These are phyloP conservation scores for Fusarium poae DNA, from an alignment of 2,329 filamentous ascomycete genomes.

Conservation along the genomic window DNA sequence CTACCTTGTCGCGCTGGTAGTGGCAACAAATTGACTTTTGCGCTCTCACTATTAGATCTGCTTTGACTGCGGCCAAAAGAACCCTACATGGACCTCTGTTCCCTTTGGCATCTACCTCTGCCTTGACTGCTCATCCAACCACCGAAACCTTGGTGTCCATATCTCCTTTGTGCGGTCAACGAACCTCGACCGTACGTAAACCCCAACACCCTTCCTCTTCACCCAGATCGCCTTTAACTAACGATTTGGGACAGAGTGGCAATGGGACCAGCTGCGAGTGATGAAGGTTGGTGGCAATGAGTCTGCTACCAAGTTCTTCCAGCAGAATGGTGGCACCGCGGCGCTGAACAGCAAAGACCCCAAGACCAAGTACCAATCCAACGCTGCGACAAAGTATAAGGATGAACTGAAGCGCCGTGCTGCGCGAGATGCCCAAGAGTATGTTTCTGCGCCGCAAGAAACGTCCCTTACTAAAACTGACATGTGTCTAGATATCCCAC, in stretches of 20 bases:
- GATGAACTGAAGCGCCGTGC: slow-evolving; percentile 92
- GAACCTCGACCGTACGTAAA: slow-evolving; percentile 90
- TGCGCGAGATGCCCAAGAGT: slow-evolving; percentile 87
- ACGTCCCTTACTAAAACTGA: slow-evolving; percentile 43
- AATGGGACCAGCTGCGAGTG: slow-evolving; percentile 96
- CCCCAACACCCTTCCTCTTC: slow-evolving; percentile 4
- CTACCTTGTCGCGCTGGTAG: neutral
- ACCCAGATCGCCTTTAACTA: slow-evolving; percentile 31
- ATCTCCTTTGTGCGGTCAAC: slow-evolving; percentile 99
- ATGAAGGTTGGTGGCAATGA: slow-evolving; percentile 99
- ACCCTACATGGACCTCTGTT: slow-evolving; percentile 98
- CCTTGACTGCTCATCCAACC: slow-evolving; percentile 96
- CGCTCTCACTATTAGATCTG: slow-evolving; percentile 74
- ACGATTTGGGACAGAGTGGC: slow-evolving; percentile 75
- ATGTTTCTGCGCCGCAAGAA: slow-evolving; percentile 54
- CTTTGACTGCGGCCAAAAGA: slow-evolving; percentile 98
- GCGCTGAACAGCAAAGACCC: slow-evolving; percentile 95
- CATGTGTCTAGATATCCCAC: slow-evolving; percentile 74
- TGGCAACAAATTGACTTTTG: slow-evolving; percentile 22
- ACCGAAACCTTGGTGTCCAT: slow-evolving; percentile 97
- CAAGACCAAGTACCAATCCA: slow-evolving; percentile 96
- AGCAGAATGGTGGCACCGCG: slow-evolving; percentile 93
- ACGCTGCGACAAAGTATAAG: slow-evolving; percentile 96
- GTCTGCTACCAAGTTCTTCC: slow-evolving; percentile 98
- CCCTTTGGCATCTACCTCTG: slow-evolving; percentile 98